Conservation (phyloP, 306 rosid species). For the Astragalus glycyphyllos region DNA sequence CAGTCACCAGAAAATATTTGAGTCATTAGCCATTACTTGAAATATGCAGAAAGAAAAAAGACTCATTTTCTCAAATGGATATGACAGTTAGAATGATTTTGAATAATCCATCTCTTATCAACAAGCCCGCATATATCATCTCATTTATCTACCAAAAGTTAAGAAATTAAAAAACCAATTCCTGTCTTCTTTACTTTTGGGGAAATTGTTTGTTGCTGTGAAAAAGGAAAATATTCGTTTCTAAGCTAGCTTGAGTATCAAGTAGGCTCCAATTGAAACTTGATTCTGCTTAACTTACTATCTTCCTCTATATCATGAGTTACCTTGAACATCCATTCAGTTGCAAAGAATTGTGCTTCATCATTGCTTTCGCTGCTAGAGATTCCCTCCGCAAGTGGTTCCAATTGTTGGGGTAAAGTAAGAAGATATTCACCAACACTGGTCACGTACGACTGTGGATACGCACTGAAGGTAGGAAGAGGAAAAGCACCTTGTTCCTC, state of each 20-base stretch:
- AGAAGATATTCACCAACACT: slow-evolving; percentile 96
- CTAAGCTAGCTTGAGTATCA: too few relatives aligned
- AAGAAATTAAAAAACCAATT: slow-evolving; percentile 19
- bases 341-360: slow-evolving; percentile 96
- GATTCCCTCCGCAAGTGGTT: slow-evolving; percentile 98
- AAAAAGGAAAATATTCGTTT: neutral
- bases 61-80: neutral
- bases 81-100: neutral
- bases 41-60: neutral
- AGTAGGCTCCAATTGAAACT: too few relatives aligned
- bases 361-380: slow-evolving; percentile 80
- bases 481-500: slow-evolving; percentile 87
- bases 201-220: neutral
- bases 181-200: neutral
- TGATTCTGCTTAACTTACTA: neutral
- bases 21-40: neutral
- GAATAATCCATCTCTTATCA: slow-evolving; percentile 1
- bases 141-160: slow-evolving; percentile 2
- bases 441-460: slow-evolving; percentile 90
- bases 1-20: neutral
- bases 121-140: slow-evolving; percentile 9
- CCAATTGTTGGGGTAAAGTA: slow-evolving; percentile 95
- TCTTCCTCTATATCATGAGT: slow-evolving; percentile 20
- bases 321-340: slow-evolving; percentile 99
- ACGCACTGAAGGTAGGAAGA: slow-evolving; percentile 95